Evolutionary conservation across 2,329 filamentous ascomycete genomes (phyloP), one percentile per base, ranked within the genome.

Genomic region (Akanthomyces muscarius): DNA sequence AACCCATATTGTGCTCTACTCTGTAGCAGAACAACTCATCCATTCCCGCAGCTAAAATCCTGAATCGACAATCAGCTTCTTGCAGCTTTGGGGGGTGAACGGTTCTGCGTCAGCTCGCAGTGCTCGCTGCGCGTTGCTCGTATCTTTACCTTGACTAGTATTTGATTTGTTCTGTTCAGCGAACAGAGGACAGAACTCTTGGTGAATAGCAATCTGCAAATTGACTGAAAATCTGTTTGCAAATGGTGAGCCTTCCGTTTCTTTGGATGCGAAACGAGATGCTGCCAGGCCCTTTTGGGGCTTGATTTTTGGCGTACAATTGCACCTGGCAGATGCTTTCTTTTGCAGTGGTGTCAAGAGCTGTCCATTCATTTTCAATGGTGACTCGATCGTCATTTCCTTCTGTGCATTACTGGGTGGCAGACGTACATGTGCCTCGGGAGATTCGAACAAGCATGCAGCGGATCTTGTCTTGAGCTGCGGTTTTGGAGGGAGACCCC

Each of bases 231-330:
- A 55, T 14, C 33, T 44, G 23, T 62, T 62, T 18, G 33, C 51
- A 14, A 21, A 36, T 30, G 42, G 23, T 4, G 30, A 38, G 30
- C 18, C 45, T 52, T 7, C 28, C 13, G 8, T 52, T 51, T 58
- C 62, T 30, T 61, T 21, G 10, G 42, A 25, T 7, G 62, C 56
- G 47, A 57, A 64, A 18, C 62, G 28, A 16, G 57, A 64, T 30
- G 51, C 18, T 18, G 62, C 23, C 16, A 64, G 52, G 8, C 62
- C 62, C 11, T 52, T 45, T 36, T 55, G 55, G 3, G 50, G 47
- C 14, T 50, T 50, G 1, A 50, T 6, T 14, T 25, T n/a, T n/a
- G 55, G 55, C 10, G 38, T 33, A 52, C 62, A 64, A 21, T 36
- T 61, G 36, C 62, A 64, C 5, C 5, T 33, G 11, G 18, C 18